Evolutionary conservation across 257 asterid species (phyloP), one percentile per base, ranked within the genome.

Genomic region (Leonotis leonurus): DNA sequence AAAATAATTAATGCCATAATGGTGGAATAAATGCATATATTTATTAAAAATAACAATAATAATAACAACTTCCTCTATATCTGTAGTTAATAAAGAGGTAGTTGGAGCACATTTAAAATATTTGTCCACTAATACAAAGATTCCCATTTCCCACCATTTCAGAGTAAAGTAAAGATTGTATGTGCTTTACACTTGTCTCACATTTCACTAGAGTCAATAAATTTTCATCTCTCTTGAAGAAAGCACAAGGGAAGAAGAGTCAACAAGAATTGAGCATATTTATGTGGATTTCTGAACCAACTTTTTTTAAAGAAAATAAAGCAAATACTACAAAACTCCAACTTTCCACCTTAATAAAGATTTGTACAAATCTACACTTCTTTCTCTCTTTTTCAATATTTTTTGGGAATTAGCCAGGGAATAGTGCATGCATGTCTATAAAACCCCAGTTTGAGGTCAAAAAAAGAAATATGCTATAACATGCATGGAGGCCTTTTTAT

Each of bases 81-180:
- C 60, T 54, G 39, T 54, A 56, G 57, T 48, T 45, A 39, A 14
- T 50, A 36, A 67, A 67, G 50, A 56, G 74, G 71, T 57, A 37
- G 71, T 63, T 68, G 75, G 56, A 48, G 55, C 45, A 41, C 68
- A 64, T 68, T 62, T 21, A 73, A 56, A 36, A 25, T 52, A 52
- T 36, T 40, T 3, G 12, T 4, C 32, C 37, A 24, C 50, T 55
- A 5, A 3, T 44, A 4, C 1, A 18, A n/a, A 16, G 22, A 53
- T 24, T 54, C 70, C 40, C 33, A 27, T 27, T 27, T 27, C 33
- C 39, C 39, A 33, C 58, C 33, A 49, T 41, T 40, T 59, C 33
- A 27, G 36, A n/a, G n/a, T n/a, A n/a, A 12, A 26, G 27, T 39
- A 21, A 68, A 27, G 46, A 12, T 36, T 16, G 27, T 59, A 18